Base-by-base conservation (phyloP, 1,139 yeast species). In the Diutina rugosa region DNA sequence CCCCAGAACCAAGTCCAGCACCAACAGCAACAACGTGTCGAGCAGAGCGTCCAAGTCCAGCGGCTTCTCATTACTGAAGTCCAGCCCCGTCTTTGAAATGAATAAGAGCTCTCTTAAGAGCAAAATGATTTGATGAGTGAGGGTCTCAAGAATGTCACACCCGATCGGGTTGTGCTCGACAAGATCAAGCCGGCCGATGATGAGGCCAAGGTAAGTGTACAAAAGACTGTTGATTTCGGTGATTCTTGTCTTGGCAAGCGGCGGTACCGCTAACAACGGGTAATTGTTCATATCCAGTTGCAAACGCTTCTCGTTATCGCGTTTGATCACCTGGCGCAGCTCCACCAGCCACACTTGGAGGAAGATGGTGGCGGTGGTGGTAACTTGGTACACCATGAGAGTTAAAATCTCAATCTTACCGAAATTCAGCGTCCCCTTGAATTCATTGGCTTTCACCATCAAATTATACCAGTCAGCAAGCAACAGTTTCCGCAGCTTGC, bases 381-480 rank as follows among this genome's bases (percentile, higher is more conserved):
- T 72, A 16, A 90, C 89, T 65, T 88, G 88, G 66, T 82, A 84
- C 6, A 88, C 82, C 75, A 90, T 80, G 56, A 84, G 70, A 44
- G 88, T 86, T 59, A 91, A 73, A 28, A 85, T 81, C 62, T 85
- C 90, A 58, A 90, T 80, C 61, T 87, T 85, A 52, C 77, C 76
- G 56, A 77, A 77, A 59, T 81, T 85, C 46, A 85, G 76, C 0
- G 95, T 84, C 56, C 88, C 85, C 64, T 86, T 84, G 66, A 84
- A 87, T 57, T 87, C 90, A 64, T 87, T 90, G 3, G 97, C 97
- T 63, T 87, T 86, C 9, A 87, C 81, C 80, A 91, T 90, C 53
- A 93, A 73, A 59, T 85, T 87, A 57, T 95, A 91, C 87, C 97
- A 87, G 65, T 91, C 97, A 0, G 96, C 91, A 53, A 93, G 79